Percentiles rank a stretch among this genome's conserved stretches.
These are phyloP conservation scores for Murraya koenigii DNA, from an alignment of 345 rosid genomes.

Conservation along the genomic window DNA sequence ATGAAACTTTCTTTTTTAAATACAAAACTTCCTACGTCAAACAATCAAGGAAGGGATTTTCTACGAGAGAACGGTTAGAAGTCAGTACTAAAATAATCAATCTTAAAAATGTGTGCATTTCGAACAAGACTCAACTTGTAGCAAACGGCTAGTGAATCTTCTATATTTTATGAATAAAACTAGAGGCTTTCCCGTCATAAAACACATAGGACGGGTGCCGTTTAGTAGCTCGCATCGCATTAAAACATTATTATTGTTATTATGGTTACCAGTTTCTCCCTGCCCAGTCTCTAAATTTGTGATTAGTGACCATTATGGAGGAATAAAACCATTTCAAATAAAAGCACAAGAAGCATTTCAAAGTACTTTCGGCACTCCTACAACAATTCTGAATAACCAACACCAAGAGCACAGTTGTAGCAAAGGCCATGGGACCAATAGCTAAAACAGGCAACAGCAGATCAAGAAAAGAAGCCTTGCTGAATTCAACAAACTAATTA, in stretches of 20 bases:
- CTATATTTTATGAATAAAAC: not conserved
- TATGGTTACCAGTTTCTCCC: no score
- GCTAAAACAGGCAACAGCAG: not conserved
- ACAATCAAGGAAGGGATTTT: not conserved
- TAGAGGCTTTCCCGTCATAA: not conserved
- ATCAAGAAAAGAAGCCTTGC: not conserved
- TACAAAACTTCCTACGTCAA: not conserved
- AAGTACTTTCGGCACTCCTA: not conserved
- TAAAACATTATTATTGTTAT: no score
- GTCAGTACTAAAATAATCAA: not conserved
- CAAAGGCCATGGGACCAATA: not conserved
- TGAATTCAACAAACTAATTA: not conserved
- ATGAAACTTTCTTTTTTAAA: no score
- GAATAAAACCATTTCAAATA: not conserved
- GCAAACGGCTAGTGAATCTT: conserved; percentile 7
- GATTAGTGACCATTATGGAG: not conserved
- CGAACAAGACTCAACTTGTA: not conserved
- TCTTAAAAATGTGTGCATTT: not conserved
- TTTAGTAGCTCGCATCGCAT: no score
- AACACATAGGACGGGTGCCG: not conserved
- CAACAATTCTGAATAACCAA: not conserved
- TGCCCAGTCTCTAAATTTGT: not conserved
- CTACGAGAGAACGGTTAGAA: not conserved
- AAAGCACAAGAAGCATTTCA: not conserved
- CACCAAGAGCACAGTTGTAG: not conserved